Base-by-base conservation (phyloP, 2,329 filamentous ascomycete genomes). In the Colletotrichum brevisporum region DNA sequence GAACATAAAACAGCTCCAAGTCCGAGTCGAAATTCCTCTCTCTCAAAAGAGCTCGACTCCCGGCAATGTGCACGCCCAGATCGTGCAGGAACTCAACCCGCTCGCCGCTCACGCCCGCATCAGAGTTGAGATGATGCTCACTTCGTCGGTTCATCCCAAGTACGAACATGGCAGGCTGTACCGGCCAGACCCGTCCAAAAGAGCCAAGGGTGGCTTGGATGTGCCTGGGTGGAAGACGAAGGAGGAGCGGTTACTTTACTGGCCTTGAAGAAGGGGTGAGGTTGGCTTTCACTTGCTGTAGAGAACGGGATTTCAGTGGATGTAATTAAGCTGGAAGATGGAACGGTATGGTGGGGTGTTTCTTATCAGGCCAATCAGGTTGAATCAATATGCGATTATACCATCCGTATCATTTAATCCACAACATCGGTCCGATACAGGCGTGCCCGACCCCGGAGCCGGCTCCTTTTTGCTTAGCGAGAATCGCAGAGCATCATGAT, bases 401-500 rank as follows among this genome's bases (percentile, higher is more conserved):
- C 43, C 54, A 50, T 54, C 48, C 54, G 59, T 62, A 62, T 54
- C 9, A 6, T n/a, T 62, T n/a, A 54, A 62, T 48, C 59, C 50
- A 24, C 12, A 45, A 3, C 24, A 15, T 54, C 59, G 59, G 50
- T 62, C 59, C 50, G 59, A 45, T 54, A 55, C 60, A 56, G 26
- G 51, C 60, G 47, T 48, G 54, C 56, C 60, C 51, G 60, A 56
- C 67, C 66, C 62, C 67, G 62, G 67, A 69, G 64, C 61, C 55
- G 67, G 67, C 51, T 69, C 62, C 51, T 69, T 69, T 67, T 18
- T 56, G 50, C 26, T 56, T 66, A 60, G 62, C 62, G 62, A 66
- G 51, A 63, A 61, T 45, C 62, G 39, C 24, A n/a, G 60, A 61
- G 51, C 67, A 67, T 67, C 67, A 69, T 69, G 67, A 69, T 67